Base-by-base conservation (phyloP, 192 early-diverging fungal genomes). In the Coemansia sp. region DNA sequence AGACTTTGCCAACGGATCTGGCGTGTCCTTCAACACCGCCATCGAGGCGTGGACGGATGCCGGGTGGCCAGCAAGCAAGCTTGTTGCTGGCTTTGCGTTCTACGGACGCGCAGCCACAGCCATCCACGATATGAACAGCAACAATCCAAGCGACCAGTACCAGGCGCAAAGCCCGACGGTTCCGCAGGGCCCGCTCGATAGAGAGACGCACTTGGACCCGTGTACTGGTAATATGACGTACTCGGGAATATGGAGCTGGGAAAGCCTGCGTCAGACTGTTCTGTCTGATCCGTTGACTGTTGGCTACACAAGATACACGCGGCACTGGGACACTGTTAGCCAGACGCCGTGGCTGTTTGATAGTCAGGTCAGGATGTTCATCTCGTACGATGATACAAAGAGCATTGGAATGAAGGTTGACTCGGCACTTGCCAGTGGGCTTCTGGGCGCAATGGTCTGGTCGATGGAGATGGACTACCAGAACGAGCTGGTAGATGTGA, bases 321-420 rank as follows among this genome's bases (percentile, higher is more conserved):
- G 88, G 39, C 75, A 77, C 52, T 90, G 85, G 80, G 90, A 92
- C 45, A 42, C 69, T 2, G 70, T 49, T 5, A 85, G 84, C 3
- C 70, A 79, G 41, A 90, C 90, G 5, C 91, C 92, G 2, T 91
- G 90, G 89, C 41, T 93, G 37, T 93, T 85, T 69, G 88, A 89
- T 26, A 77, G 77, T 3, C 47, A 41, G 4, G 86, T 73, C 26
- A 87, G 74, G 18, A 71, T 67, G 6, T 89, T 86, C 64, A 86
- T 92, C 59, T 85, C 88, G 3, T 92, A 92, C 60, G 88, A 91
- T 61, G 88, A 92, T 50, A 76, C 85, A 4, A 54, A 77, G 40
- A 88, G 87, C n/a, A 63, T 92, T 43, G 60, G 64, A 21, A 54
- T 81, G 40, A 91, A 91, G 74, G 81, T 85, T 0, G 62, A 84